phyloP scores from a whole-genome alignment of 306 rosid species.

The Lablab purpureus region DNA sequence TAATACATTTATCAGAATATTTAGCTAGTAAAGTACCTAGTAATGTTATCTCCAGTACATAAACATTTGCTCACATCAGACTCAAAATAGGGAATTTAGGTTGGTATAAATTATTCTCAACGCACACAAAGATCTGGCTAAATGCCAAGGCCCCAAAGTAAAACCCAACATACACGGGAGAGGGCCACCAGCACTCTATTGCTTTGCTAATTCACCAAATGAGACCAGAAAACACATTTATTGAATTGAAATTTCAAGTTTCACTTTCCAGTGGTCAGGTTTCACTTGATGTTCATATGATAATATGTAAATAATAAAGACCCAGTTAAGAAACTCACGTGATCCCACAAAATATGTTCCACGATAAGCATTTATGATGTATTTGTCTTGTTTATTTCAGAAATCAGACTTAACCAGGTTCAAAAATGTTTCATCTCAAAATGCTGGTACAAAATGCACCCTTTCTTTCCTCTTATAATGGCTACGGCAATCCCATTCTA shows the following conservation, averaged over 20 bases:
- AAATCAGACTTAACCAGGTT: neutral
- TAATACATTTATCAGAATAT: neutral
- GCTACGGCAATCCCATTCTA: neutral
- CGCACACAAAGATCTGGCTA: neutral
- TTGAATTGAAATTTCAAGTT: conserved; percentile 1
- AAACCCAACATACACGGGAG: neutral
- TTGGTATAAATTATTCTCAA: neutral
- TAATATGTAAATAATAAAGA: neutral
- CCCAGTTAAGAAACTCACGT: neutral
- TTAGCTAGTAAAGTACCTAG: neutral
- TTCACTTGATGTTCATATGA: neutral
- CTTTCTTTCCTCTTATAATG: neutral
- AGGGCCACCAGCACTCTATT: neutral
- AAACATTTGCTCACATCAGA: neutral
- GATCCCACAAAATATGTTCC: neutral
- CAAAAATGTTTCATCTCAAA: neutral
- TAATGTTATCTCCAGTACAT: neutral
- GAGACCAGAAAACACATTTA: neutral
- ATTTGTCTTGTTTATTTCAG: neutral
- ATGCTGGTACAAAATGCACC: neutral
- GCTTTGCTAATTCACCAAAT: neutral
- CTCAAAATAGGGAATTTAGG: neutral
- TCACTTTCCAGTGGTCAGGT: neutral
- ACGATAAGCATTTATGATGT: neutral
- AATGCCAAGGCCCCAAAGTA: neutral